Evolutionary conservation across 257 asterid species (phyloP), one percentile per base, ranked within the genome.

Genomic region (Solanum etuberosum): DNA sequence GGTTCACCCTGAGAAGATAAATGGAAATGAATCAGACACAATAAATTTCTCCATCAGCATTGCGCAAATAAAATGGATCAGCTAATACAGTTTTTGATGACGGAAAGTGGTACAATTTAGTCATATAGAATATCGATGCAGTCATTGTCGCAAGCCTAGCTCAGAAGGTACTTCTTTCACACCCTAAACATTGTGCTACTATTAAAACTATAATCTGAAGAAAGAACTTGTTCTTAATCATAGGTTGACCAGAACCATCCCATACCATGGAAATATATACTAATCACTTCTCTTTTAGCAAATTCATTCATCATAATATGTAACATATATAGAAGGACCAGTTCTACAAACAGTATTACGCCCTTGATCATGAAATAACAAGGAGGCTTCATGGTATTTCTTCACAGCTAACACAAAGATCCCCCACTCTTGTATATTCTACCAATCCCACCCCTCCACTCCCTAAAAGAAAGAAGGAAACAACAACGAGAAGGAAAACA

Each of bases 1-100:
- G 95, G 95, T 78, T 92, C 95, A 65, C 95, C 92, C 95, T 93
- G 86, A 34, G 81, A 80, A 31, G 16, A 27, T 43, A 78, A 27
- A 43, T 5, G 51, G 10, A 18, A 46, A 46, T 9, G 42, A 46
- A 29, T 46, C 27, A 80, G 85, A 81, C 11, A 81, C 65, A 48
- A 29, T 46, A 27, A 51, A 48, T 29, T 18, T 48, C 43, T 46
- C 85, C 42, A 10, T 48, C 68, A 81, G 20, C 12, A 48, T 81
- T 81, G 12, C 16, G 23, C 43, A 7, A 29, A 5, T 48, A 48
- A 81, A 63, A 48, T 48, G 68, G 18, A 81, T 9, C 21, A 0
- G 68, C 85, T 48, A 46, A 81, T 48, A 81, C 43, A 46, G 12
- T 48, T 48, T 9, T 73, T 73, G 18, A 35, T 37, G 82, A 35